A percentile compares a stretch with the other conserved stretches of the same genome.
These are phyloP conservation scores for Nicotiana obtusifolia DNA, from an alignment of 257 asterid genomes.

Conservation along the genomic window DNA sequence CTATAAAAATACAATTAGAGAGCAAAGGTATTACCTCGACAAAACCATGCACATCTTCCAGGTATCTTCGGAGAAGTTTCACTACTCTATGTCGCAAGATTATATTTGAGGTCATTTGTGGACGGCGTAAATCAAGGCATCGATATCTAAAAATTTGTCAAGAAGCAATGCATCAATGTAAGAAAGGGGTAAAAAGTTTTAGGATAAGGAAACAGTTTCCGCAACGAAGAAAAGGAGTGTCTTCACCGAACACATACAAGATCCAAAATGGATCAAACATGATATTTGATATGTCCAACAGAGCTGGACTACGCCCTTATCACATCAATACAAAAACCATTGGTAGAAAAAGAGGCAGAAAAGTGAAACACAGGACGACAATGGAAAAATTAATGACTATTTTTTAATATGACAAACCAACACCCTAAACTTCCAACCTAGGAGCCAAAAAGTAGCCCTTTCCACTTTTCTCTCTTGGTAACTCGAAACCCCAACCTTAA, in stretches of 20 bases:
- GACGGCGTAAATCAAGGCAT: slow-evolving; percentile 91
- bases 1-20: slow-evolving; percentile 7
- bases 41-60: slow-evolving; percentile 81
- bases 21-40: slow-evolving; percentile 68
- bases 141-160: slow-evolving; percentile 50
- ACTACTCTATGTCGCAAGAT: slow-evolving; percentile 86
- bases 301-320: not conserved
- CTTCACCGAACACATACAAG: not conserved
- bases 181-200: not conserved
- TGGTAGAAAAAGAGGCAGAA: too few species aligned
- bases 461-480: too few species aligned
- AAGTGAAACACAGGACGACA: too few species aligned
- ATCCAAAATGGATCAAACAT: not conserved
- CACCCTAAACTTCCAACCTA: too few species aligned
- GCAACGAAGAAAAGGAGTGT: not conserved
- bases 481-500: too few species aligned
- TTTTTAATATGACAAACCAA: too few species aligned
- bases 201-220: not conserved
- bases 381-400: too few species aligned
- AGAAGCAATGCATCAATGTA: not conserved
- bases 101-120: slow-evolving; percentile 67
- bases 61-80: slow-evolving; percentile 81
- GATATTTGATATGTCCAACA: not conserved
- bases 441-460: too few species aligned
- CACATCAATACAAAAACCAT: too few species aligned